phyloP scores from a whole-genome alignment of 2,329 filamentous ascomycete species.

The Basipetospora sp. region DNA sequence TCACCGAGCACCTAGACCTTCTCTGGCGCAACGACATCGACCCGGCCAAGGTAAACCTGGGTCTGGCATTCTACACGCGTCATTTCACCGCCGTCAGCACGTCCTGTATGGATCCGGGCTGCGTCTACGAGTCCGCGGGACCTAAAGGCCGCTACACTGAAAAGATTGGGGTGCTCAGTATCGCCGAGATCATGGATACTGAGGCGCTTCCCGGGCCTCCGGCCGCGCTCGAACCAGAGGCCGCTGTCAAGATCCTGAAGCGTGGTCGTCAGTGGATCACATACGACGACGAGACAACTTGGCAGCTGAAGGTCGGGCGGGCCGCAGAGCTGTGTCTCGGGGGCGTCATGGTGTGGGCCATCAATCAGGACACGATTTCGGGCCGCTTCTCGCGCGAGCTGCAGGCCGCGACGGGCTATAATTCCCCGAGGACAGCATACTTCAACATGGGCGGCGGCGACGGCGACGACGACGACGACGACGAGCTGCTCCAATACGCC shows the following conservation, averaged over 20 bases:
- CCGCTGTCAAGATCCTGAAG: constrained; percentile 15
- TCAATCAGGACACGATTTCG: constrained; percentile 4
- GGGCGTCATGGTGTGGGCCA: constrained; percentile 15
- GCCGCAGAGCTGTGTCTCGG: constrained; percentile 13
- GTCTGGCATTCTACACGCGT: constrained; percentile 28
- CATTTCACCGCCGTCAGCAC: constrained; percentile 8
- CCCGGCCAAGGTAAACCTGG: constrained; percentile 27
- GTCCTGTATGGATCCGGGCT: constrained; percentile 13
- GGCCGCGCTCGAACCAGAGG: constrained; percentile 10
- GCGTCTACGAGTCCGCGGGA: constrained; percentile 11
- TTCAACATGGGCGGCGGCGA: not conserved
- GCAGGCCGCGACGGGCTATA: constrained; percentile 1
- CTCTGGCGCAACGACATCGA: constrained; percentile 31
- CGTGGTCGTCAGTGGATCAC: constrained; percentile 17
- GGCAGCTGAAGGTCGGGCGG: constrained; percentile 15
- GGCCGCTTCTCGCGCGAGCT: constrained; percentile 1
- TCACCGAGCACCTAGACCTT: constrained; percentile 24
- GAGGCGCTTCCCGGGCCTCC: constrained; percentile 7
- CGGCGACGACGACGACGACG: too few species aligned
- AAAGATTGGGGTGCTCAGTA: constrained; percentile 11
- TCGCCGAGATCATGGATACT: constrained; percentile 15
- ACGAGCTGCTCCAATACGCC: not conserved
- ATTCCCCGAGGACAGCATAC: not conserved
- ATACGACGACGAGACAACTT: constrained; percentile 18
- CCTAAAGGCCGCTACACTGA: constrained; percentile 10